phyloP scores from a whole-genome alignment of 1,139 yeast genomes.

The Candida pseudoviswanathii region DNA sequence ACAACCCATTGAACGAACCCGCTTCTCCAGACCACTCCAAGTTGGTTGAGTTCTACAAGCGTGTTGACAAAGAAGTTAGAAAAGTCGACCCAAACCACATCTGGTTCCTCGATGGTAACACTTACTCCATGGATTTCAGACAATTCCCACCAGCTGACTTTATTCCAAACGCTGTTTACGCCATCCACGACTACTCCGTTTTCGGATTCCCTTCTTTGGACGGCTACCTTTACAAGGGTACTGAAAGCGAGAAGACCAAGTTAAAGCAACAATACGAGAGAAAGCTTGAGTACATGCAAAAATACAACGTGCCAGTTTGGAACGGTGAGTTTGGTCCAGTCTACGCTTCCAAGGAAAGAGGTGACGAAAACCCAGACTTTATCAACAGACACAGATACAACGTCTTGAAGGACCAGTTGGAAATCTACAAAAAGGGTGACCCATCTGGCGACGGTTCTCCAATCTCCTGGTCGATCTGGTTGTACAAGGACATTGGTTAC shows the following conservation, averaged over 20 bases:
- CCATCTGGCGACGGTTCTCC: slow-evolving; percentile 47
- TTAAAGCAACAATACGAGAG: slow-evolving; percentile 37
- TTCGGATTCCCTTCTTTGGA: slow-evolving; percentile 44
- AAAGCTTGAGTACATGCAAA: slow-evolving; percentile 42
- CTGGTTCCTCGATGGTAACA: slow-evolving; percentile 48
- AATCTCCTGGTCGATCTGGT: slow-evolving; percentile 52
- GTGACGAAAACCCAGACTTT: slow-evolving; percentile 35
- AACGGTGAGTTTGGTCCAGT: slow-evolving; percentile 56
- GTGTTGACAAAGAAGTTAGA: slow-evolving; percentile 37
- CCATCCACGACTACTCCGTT: slow-evolving; percentile 47
- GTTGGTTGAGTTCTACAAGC: slow-evolving; percentile 35
- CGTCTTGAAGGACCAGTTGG: slow-evolving; percentile 45
- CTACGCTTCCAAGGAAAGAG: slow-evolving; percentile 42
- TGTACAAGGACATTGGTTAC: slow-evolving; percentile 52
- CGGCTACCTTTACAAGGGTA: slow-evolving; percentile 33
- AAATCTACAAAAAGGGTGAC: slow-evolving; percentile 41
- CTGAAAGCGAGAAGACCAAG: slow-evolving; percentile 30
- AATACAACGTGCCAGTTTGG: slow-evolving; percentile 48
- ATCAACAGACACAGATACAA: slow-evolving; percentile 40
- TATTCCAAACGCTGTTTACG: slow-evolving; percentile 43
- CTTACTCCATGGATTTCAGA: slow-evolving; percentile 49
- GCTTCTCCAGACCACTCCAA: slow-evolving; percentile 41
- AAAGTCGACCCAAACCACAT: slow-evolving; percentile 46
- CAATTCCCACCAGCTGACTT: slow-evolving; percentile 37
- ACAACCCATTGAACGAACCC: slow-evolving; percentile 52